Evolutionary conservation across 768 basidiomycete species (phyloP).

Genomic region (Podaxis sp.): DNA sequence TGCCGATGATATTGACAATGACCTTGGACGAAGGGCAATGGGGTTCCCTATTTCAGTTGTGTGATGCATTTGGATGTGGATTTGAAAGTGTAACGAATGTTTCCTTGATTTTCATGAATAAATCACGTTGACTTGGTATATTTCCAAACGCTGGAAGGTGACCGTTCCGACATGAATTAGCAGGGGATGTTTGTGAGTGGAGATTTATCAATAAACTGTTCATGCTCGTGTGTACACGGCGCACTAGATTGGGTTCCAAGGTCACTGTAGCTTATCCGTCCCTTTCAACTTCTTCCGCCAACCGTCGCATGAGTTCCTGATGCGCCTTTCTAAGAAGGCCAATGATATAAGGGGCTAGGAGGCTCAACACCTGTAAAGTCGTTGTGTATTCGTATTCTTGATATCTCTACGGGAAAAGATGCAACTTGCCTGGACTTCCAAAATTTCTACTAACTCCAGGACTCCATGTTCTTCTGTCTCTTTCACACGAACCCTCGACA

Average conservation of each 20-base stretch:
- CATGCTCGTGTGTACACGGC: no score
- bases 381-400: not conserved
- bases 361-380: constrained; percentile 27
- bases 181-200: no score
- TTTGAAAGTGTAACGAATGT: not conserved
- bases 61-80: not conserved
- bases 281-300: constrained; percentile 25
- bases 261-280: not conserved
- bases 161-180: no score
- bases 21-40: constrained; percentile 27
- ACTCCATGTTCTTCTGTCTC: constrained; percentile 18
- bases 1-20: constrained; percentile 34
- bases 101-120: no score
- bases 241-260: no score
- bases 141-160: no score
- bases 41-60: not conserved
- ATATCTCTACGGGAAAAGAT: not conserved
- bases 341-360: constrained; percentile 35
- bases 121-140: no score
- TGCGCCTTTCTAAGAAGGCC: constrained; percentile 30
- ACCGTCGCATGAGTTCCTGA: constrained; percentile 23
- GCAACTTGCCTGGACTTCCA: constrained; percentile 27
- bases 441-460: constrained; percentile 27
- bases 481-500: constrained; percentile 18
- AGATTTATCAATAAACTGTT: no score